These are phyloP conservation scores for Globisporangium rhizosaccharum DNA, from an alignment of 352 stramenopile genomes.

Conservation along the genomic window DNA sequence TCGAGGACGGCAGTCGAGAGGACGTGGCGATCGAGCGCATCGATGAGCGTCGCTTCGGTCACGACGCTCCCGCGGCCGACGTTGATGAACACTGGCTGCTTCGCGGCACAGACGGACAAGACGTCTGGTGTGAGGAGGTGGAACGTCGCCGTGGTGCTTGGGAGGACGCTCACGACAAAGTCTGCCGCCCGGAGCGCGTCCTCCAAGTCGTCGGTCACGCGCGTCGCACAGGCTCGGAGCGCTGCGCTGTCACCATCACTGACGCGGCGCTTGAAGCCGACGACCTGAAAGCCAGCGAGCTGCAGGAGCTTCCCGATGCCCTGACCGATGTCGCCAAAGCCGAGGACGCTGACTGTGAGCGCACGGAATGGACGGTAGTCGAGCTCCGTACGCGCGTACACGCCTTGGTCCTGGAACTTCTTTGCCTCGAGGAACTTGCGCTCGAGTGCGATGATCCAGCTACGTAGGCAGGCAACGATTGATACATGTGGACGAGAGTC, in stretches of 20 bases:
- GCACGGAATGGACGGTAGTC: conserved; percentile 40
- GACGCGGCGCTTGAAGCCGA: conserved; percentile 63
- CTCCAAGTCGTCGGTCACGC: conserved; percentile 39
- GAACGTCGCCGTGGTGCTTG: conserved; percentile 66
- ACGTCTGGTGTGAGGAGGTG: conserved; percentile 49
- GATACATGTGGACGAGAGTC: neutral
- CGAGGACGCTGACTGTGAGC: conserved; percentile 50
- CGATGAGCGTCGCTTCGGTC: conserved; percentile 40
- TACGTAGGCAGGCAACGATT: neutral
- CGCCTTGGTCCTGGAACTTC: conserved; percentile 27
- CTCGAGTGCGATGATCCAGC: conserved; percentile 57
- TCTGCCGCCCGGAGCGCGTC: conserved; percentile 45
- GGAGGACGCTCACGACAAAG: conserved; percentile 82
- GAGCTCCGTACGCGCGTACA: conserved; percentile 31
- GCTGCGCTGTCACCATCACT: conserved; percentile 14
- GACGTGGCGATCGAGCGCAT: conserved; percentile 49
- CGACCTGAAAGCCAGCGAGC: conserved; percentile 48
- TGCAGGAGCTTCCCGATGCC: conserved; percentile 45
- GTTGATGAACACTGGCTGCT: conserved; percentile 86
- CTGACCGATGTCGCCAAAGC: conserved; percentile 58
- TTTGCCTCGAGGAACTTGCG: conserved; percentile 51
- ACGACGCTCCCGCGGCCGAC: conserved; percentile 84
- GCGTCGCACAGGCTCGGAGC: conserved; percentile 21
- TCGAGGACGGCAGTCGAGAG: conserved; percentile 65
- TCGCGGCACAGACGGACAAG: conserved; percentile 34